These are phyloP conservation scores for Gnetum montanum DNA, from an alignment of 75 land plant genomes.

Conservation along the genomic window DNA sequence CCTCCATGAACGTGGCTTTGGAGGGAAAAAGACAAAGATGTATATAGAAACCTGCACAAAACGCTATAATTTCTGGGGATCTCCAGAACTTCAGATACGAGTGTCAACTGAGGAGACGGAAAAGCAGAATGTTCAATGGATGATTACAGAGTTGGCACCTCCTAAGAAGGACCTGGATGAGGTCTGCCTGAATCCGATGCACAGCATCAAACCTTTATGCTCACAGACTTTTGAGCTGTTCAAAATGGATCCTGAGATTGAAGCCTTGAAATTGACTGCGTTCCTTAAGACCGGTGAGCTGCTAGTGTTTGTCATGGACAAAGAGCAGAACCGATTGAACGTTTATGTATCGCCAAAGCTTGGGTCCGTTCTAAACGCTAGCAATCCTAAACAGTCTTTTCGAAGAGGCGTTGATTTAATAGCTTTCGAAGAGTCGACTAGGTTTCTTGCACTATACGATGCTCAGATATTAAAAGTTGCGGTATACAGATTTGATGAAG, in stretches of 20 bases:
- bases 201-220: not conserved
- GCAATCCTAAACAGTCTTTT: not conserved
- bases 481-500: no score
- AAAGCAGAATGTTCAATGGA: not conserved
- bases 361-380: not conserved
- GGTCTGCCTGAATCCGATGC: not conserved
- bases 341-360: not conserved
- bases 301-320: not conserved
- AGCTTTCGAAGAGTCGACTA: not conserved
- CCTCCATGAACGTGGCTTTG: no score
- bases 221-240: not conserved
- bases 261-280: not conserved
- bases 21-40: no score
- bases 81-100: not conserved
- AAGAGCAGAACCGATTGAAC: not conserved
- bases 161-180: not conserved
- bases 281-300: not conserved
- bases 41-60: no score
- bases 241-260: not conserved
- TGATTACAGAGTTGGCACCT: constrained; percentile 1
- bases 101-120: not conserved
- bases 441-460: not conserved
- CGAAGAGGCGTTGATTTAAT: not conserved
- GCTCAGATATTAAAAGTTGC: not conserved
- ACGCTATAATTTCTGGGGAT: not conserved